A percentile compares a stretch with the other conserved stretches of the same genome.
Evolutionary conservation across 768 basidiomycete genomes (phyloP).

Genomic region (Xerocomellus chrysenteron): DNA sequence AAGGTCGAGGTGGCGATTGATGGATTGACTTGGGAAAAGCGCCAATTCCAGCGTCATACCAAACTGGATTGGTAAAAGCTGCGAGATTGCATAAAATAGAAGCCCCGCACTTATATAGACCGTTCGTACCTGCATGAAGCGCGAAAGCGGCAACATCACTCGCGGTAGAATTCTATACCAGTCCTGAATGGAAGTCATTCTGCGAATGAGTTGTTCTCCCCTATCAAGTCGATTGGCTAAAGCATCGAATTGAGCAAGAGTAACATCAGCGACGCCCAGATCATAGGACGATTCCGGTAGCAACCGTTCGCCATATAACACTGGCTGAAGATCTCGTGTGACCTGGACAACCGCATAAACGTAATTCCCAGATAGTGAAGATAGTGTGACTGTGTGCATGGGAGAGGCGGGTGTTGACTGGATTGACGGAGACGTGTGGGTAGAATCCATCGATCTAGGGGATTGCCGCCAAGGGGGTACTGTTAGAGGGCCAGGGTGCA

Average conservation of each 20-base stretch:
- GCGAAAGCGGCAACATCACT: conserved; percentile 70
- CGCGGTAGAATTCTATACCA: conserved; percentile 48
- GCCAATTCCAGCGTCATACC: conserved; percentile 85
- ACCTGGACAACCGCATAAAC: conserved; percentile 86
- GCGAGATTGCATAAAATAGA: conserved; percentile 12
- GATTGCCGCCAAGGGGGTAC: conserved; percentile 37
- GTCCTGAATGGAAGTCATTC: conserved; percentile 34
- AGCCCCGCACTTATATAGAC: conserved; percentile 1
- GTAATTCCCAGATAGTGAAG: conserved; percentile 89
- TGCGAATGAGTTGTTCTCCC: conserved; percentile 36
- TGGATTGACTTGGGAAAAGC: conserved; percentile 48
- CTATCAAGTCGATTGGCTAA: conserved; percentile 57
- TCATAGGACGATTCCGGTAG: conserved; percentile 74
- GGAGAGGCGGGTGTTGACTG: conserved; percentile 48
- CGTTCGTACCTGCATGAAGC: conserved; percentile 66
- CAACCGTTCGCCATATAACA: conserved; percentile 73
- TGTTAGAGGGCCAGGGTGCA: conserved; percentile 35
- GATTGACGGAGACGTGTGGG: conserved; percentile 71
- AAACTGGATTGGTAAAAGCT: conserved; percentile 60
- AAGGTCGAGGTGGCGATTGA: conserved; percentile 60
- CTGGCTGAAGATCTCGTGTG: conserved; percentile 88
- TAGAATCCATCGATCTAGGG: conserved; percentile 45
- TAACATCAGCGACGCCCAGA: conserved; percentile 82
- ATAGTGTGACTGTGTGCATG: conserved; percentile 71
- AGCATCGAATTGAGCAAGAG: conserved; percentile 72